These are phyloP conservation scores for Ascochyta koolunga DNA, from an alignment of 2,329 filamentous ascomycete species.

Conservation along the genomic window DNA sequence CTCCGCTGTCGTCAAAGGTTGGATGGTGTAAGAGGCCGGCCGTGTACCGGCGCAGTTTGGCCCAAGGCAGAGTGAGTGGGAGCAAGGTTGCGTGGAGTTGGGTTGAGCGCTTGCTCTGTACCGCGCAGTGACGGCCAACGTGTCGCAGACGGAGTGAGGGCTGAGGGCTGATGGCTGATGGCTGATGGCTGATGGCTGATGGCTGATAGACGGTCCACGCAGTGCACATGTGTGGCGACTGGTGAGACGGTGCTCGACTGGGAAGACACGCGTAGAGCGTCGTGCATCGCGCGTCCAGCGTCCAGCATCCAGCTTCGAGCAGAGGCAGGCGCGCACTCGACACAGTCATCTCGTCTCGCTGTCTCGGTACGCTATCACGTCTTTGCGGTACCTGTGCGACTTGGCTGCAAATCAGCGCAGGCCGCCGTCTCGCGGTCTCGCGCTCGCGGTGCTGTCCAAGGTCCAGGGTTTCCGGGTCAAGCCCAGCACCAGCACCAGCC, in stretches of 20 bases:
- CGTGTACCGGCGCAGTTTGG: constrained; percentile 15
- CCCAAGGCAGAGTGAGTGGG: constrained; percentile 21
- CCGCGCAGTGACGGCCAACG: neutral
- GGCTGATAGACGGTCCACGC: neutral
- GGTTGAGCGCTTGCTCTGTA: neutral
- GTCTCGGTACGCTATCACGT: constrained; percentile 12
- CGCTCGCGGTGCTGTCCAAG: constrained; percentile 13
- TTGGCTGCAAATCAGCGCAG: constrained; percentile 25
- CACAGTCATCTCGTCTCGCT: no score
- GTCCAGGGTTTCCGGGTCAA: constrained; percentile 10
- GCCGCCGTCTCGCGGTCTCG: neutral
- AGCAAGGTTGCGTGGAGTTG: constrained; percentile 1
- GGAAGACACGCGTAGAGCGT: constrained; percentile 5
- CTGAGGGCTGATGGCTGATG: neutral
- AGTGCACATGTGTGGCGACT: constrained; percentile 1
- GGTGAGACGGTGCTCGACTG: constrained; percentile 3
- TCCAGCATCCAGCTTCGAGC: constrained; percentile 1
- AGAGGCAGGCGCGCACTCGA: constrained; percentile 1
- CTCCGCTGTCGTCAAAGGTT: constrained; percentile 19
- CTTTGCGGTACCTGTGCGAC: constrained; percentile 28
- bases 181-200: no score
- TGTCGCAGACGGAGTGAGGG: constrained; percentile 10
- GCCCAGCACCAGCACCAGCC: constrained; percentile 16
- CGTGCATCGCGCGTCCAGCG: no score
- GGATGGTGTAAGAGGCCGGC: constrained; percentile 21